A percentile compares a stretch with the other conserved stretches of the same genome.
Evolutionary conservation across 495 filamentous ascomycete genomes (phyloP).

Genomic region (Xylaria telfairii): DNA sequence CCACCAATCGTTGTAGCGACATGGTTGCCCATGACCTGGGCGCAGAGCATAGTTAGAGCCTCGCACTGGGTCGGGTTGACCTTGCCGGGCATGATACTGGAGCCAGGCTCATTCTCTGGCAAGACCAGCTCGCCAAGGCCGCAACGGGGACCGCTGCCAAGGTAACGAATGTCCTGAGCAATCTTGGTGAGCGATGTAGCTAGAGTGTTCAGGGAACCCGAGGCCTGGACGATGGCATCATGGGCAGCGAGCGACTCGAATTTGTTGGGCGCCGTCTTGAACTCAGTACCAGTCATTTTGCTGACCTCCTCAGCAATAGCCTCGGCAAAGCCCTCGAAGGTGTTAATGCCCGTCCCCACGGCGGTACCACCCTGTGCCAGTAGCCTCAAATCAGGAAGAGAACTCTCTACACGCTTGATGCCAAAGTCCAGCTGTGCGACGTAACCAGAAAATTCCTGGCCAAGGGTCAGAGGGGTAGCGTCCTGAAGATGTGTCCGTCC

Average conservation of each 20-base stretch:
- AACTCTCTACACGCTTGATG: conserved; percentile 82
- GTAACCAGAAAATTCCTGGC: conserved; percentile 98
- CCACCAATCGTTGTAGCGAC: conserved; percentile 88
- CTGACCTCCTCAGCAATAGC: conserved; percentile 86
- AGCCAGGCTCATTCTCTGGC: conserved; percentile 97
- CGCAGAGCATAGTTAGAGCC: conserved; percentile 95
- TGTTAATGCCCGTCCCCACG: conserved; percentile 97
- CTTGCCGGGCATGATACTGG: conserved; percentile 98
- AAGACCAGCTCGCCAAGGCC: conserved; percentile 90
- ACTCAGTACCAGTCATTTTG: conserved; percentile 89
- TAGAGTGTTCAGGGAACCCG: conserved; percentile 90
- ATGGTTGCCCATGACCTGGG: conserved; percentile 98
- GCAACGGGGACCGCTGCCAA: conserved; percentile 94
- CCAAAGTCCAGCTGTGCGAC: conserved; percentile 91
- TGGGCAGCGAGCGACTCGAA: conserved; percentile 98
- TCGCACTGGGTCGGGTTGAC: conserved; percentile 99
- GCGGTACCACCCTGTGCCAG: conserved; percentile 97
- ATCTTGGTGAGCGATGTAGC: conserved; percentile 96
- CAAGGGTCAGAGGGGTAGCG: conserved; percentile 92
- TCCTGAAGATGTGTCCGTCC: conserved; percentile 98
- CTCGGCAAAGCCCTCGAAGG: conserved; percentile 94
- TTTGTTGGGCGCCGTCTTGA: conserved; percentile 98
- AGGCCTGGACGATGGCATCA: conserved; percentile 93
- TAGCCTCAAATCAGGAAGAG: conserved; percentile 81
- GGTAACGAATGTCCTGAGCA: conserved; percentile 95